Evolutionary conservation across 306 rosid species (phyloP).

Genomic region (Boehmeria nivea): DNA sequence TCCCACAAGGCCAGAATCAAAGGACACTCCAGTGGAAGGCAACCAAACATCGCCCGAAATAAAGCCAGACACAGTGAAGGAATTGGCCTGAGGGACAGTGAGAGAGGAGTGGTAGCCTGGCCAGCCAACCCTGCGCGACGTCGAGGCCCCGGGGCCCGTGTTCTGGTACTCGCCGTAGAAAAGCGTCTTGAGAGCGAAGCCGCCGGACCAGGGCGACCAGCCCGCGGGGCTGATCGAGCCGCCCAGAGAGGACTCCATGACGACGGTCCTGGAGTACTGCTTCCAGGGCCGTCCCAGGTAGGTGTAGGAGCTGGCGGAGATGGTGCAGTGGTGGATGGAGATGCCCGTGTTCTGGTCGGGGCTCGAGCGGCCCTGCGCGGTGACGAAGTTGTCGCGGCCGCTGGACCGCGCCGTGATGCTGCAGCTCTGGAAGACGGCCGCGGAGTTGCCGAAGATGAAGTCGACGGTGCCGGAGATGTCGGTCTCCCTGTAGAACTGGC

Average conservation of each 20-base stretch:
- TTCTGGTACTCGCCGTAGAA: slow-evolving; percentile 31
- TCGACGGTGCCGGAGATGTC: slow-evolving; percentile 34
- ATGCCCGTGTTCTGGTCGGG: slow-evolving; percentile 34
- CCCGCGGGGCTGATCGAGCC: slow-evolving; percentile 21
- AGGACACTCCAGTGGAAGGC: slow-evolving; percentile 36
- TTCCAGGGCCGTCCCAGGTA: slow-evolving; percentile 40
- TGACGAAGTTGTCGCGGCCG: slow-evolving; percentile 6
- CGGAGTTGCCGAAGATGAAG: slow-evolving; percentile 36
- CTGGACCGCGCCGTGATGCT: slow-evolving; percentile 12
- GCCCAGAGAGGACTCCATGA: slow-evolving; percentile 26
- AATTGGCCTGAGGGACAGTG: slow-evolving; percentile 18
- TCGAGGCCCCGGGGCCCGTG: slow-evolving; percentile 33
- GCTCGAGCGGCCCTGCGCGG: slow-evolving; percentile 33
- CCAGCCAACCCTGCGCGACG: slow-evolving; percentile 24
- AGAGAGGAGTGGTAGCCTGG: slow-evolving; percentile 24
- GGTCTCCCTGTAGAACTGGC: slow-evolving; percentile 35
- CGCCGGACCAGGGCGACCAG: slow-evolving; percentile 36
- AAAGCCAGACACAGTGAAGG: slow-evolving; percentile 28
- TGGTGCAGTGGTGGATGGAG: slow-evolving; percentile 31
- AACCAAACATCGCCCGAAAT: slow-evolving; percentile 32
- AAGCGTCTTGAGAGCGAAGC: slow-evolving; percentile 6
- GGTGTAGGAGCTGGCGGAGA: slow-evolving; percentile 10
- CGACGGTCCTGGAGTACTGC: slow-evolving; percentile 31
- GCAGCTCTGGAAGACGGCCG: slow-evolving; percentile 33
- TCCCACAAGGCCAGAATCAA: slow-evolving; percentile 24